Percentiles rank a stretch among this genome's conserved stretches.
Conservation (phyloP, 139 green algal genomes). For the Tetradesmus lagerheimii region DNA sequence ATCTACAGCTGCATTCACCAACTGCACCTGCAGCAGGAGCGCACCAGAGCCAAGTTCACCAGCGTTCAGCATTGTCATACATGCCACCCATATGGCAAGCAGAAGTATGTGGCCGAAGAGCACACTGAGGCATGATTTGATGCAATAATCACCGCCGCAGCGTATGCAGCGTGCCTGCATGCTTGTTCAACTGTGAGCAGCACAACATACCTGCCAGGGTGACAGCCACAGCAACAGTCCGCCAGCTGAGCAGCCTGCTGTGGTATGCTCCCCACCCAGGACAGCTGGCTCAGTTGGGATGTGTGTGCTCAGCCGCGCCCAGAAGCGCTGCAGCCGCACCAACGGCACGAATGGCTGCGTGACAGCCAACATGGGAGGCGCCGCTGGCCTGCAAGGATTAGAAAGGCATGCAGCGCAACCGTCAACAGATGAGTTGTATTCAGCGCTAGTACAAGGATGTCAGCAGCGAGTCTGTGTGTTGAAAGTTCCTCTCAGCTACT, state of each 20-base stretch:
- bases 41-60: neutral
- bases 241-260: conserved; percentile 37
- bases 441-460: no score
- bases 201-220: conserved; percentile 55
- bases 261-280: conserved; percentile 42
- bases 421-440: no score
- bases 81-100: neutral
- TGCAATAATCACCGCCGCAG: no score
- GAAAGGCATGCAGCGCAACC: neutral
- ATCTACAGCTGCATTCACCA: conserved; percentile 21
- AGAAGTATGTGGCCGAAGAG: neutral
- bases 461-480: no score
- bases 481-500: no score
- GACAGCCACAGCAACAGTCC: conserved; percentile 57
- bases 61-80: neutral
- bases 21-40: conserved; percentile 17
- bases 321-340: conserved; percentile 43
- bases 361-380: neutral
- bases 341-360: conserved; percentile 55
- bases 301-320: conserved; percentile 22
- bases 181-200: neutral
- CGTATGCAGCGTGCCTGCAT: neutral
- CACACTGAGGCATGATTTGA: neutral
- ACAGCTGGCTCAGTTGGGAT: conserved; percentile 62
- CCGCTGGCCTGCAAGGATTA: neutral